Percentiles rank a stretch among this genome's conserved stretches.
Conservation (phyloP, 805 yeast species). For the Wickerhamiella australiensis region DNA sequence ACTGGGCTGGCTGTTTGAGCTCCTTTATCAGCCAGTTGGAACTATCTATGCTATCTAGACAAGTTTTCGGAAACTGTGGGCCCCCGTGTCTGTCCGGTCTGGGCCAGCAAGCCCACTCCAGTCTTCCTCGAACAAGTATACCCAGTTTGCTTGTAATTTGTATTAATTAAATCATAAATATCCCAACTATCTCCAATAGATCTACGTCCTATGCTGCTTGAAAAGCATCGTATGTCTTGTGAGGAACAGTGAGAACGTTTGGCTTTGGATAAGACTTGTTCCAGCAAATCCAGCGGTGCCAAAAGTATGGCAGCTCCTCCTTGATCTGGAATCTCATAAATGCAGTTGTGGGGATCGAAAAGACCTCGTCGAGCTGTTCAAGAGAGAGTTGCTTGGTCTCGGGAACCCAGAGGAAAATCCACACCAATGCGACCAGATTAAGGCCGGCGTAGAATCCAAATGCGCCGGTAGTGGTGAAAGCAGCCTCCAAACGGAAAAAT, state of each 20-base stretch:
- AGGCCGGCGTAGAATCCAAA: slow-evolving; percentile 83
- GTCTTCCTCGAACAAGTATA: too few species aligned
- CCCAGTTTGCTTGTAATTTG: too few species aligned
- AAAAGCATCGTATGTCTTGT: slow-evolving; percentile 2
- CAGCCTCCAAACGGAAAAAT: slow-evolving; percentile 60
- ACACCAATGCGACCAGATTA: slow-evolving; percentile 62
- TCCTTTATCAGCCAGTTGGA: too few species aligned
- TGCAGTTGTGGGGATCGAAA: slow-evolving; percentile 40
- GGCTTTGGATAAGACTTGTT: slow-evolving; percentile 10
- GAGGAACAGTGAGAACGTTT: slow-evolving; percentile 3
- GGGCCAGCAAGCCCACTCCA: too few species aligned
- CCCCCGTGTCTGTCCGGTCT: too few species aligned
- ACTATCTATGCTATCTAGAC: too few species aligned
- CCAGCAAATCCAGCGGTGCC: slow-evolving; percentile 13
- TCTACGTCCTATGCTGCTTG: not conserved
- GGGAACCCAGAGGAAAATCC: slow-evolving; percentile 41
- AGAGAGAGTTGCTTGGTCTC: slow-evolving; percentile 62
- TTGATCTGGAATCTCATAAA: slow-evolving; percentile 42
- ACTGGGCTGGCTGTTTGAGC: too few species aligned
- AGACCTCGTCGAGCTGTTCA: slow-evolving; percentile 67
- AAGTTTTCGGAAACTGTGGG: too few species aligned
- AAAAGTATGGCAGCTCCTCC: slow-evolving; percentile 16
- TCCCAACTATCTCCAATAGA: not conserved
- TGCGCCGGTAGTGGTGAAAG: slow-evolving; percentile 71
- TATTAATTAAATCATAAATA: not conserved